Conservation (phyloP, 345 rosid species). For the Rhodomyrtus tomentosa region DNA sequence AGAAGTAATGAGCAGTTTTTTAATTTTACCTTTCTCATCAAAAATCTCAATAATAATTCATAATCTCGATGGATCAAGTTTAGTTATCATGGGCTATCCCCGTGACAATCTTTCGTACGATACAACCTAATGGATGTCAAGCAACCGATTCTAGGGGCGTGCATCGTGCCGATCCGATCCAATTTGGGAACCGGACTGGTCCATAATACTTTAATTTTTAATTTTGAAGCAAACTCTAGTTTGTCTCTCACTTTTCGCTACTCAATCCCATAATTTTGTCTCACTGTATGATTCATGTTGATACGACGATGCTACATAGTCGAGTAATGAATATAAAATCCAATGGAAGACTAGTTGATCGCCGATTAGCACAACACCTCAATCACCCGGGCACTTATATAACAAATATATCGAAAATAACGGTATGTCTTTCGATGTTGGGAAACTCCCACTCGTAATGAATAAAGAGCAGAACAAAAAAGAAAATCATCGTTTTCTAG, state of each 20-base stretch:
- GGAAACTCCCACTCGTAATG: background rate
- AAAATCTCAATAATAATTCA: too few species aligned
- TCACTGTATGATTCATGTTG: background rate
- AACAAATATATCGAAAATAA: background rate
- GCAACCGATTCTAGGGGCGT: accelerated
- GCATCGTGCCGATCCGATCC: accelerated
- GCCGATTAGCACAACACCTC: background rate
- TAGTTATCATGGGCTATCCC: too few species aligned
- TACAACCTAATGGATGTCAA: background rate
- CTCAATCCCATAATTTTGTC: background rate
- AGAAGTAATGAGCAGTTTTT: too few species aligned
- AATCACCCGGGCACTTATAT: background rate
- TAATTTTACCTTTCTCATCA: too few species aligned
- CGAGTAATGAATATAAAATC: background rate
- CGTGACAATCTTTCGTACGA: background rate
- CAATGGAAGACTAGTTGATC: background rate
- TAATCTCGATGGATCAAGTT: too few species aligned
- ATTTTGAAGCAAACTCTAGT: background rate
- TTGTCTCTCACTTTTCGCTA: background rate
- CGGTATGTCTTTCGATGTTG: background rate
- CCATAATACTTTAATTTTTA: background rate
- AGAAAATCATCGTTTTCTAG: background rate
- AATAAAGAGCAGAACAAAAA: background rate
- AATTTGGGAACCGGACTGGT: background rate
- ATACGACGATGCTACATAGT: background rate